These are phyloP conservation scores for Lycium ferocissimum DNA, from an alignment of 257 asterid species.

Conservation along the genomic window DNA sequence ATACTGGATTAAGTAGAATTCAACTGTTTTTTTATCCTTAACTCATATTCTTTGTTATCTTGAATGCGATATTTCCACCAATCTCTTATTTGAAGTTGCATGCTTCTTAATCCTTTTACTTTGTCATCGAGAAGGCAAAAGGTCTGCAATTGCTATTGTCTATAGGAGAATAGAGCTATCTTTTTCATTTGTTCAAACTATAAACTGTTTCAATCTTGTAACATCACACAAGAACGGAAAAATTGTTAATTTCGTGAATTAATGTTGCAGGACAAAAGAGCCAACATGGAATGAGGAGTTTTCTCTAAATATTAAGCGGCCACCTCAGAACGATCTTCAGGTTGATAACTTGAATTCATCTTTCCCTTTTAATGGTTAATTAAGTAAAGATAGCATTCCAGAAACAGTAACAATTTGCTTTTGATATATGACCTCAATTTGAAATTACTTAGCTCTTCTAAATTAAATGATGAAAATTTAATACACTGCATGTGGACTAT, in stretches of 20 bases:
- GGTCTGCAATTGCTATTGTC: background rate
- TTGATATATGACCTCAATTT: background rate
- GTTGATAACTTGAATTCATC: conserved; percentile 44
- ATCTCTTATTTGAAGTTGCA: background rate
- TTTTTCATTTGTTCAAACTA: conserved; percentile 6
- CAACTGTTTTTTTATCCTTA: background rate
- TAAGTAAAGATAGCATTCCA: background rate
- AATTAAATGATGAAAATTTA: background rate
- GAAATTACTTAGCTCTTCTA: background rate
- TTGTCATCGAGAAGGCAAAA: conserved; percentile 20
- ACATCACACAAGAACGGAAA: background rate
- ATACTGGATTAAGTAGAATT: background rate
- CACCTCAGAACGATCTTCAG: conserved; percentile 80
- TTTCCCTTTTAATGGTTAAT: background rate
- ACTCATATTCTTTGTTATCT: background rate
- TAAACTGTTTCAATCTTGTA: conserved; percentile 8
- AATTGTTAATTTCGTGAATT: conserved; percentile 21
- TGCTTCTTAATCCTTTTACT: background rate
- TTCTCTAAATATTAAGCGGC: conserved; percentile 80
- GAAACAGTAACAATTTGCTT: conserved; percentile 7
- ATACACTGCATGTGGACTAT: background rate
- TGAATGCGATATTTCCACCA: background rate
- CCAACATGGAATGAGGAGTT: conserved; percentile 99
- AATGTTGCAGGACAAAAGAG: conserved; percentile 82
- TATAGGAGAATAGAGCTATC: conserved; percentile 23